These are phyloP conservation scores for Aristolochia contorta DNA, from an alignment of 164 flowering plant species.

Conservation along the genomic window DNA sequence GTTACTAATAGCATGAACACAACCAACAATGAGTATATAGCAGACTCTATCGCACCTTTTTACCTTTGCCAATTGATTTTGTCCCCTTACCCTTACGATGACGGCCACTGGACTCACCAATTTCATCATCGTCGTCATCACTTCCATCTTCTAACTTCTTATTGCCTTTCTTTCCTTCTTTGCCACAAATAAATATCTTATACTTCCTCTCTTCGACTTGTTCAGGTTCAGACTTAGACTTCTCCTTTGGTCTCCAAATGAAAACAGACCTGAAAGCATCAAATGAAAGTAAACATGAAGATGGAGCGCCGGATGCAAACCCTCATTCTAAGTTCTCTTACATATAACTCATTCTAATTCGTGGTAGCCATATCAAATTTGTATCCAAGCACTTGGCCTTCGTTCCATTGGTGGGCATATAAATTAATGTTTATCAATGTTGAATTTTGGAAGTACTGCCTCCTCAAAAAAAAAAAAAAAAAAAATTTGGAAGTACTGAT, in stretches of 20 bases:
- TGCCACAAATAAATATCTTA: slow-evolving; percentile 36
- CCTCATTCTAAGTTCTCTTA: no score
- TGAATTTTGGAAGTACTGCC: no score
- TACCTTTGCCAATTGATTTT: slow-evolving; percentile 7
- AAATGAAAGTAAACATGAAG: not conserved
- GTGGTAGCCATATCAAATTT: no score
- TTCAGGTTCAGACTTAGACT: slow-evolving; percentile 21
- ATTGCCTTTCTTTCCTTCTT: slow-evolving; percentile 31
- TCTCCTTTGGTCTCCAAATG: slow-evolving; percentile 74
- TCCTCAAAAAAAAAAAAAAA: no score
- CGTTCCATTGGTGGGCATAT: no score
- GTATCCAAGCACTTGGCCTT: no score
- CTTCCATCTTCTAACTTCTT: slow-evolving; percentile 35
- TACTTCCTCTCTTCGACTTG: slow-evolving; percentile 30
- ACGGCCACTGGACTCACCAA: slow-evolving; percentile 22
- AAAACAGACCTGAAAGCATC: slow-evolving; percentile 56
- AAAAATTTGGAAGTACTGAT: no score
- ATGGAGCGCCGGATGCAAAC: no score
- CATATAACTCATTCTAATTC: no score
- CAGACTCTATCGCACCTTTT: not conserved
- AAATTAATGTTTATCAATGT: no score
- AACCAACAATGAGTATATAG: no score
- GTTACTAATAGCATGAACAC: no score
- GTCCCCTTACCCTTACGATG: slow-evolving; percentile 38
- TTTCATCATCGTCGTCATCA: slow-evolving; percentile 44